phyloP scores from a whole-genome alignment of 2,329 filamentous ascomycete genomes.

The Pezicula neosporulosa region DNA sequence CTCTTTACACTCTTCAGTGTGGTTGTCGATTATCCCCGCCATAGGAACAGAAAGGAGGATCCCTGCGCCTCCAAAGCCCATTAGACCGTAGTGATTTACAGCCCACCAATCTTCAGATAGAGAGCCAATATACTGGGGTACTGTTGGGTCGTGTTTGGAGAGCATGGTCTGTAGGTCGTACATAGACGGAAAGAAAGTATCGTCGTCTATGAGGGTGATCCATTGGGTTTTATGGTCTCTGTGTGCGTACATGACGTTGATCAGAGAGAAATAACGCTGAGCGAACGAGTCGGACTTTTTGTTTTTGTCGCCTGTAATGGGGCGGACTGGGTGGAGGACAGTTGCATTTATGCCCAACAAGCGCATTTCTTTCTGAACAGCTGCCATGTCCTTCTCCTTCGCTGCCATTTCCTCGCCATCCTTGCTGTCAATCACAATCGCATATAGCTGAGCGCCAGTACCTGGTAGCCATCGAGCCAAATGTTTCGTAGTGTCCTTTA shows the following conservation, averaged over 20 bases:
- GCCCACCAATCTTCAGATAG: slow-evolving; percentile 28
- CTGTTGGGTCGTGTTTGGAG: slow-evolving; percentile 19
- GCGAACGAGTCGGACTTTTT: slow-evolving; percentile 17
- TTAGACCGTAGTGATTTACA: slow-evolving; percentile 27
- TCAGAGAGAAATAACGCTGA: slow-evolving; percentile 41
- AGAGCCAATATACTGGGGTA: slow-evolving; percentile 23
- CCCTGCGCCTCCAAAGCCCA: slow-evolving; percentile 28
- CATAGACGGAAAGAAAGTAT: slow-evolving; percentile 29
- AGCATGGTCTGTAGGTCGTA: slow-evolving; percentile 27
- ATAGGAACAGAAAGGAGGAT: slow-evolving; percentile 23
- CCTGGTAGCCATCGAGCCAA: slow-evolving; percentile 27
- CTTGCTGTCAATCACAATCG: slow-evolving; percentile 25
- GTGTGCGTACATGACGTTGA: slow-evolving; percentile 36
- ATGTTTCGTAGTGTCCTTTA: slow-evolving; percentile 25
- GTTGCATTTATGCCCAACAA: slow-evolving; percentile 22
- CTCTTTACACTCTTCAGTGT: slow-evolving; percentile 22
- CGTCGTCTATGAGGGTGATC: slow-evolving; percentile 26
- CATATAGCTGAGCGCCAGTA: slow-evolving; percentile 23
- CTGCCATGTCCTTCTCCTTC: slow-evolving; percentile 19
- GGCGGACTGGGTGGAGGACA: slow-evolving; percentile 21
- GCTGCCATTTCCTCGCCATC: slow-evolving; percentile 16
- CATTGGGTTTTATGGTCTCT: slow-evolving; percentile 32
- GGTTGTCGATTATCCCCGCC: slow-evolving; percentile 19
- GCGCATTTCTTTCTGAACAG: slow-evolving; percentile 20
- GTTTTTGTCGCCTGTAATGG: neutral